These are phyloP conservation scores for Zarea fungicola DNA, from an alignment of 2,329 filamentous ascomycete genomes.

Conservation along the genomic window DNA sequence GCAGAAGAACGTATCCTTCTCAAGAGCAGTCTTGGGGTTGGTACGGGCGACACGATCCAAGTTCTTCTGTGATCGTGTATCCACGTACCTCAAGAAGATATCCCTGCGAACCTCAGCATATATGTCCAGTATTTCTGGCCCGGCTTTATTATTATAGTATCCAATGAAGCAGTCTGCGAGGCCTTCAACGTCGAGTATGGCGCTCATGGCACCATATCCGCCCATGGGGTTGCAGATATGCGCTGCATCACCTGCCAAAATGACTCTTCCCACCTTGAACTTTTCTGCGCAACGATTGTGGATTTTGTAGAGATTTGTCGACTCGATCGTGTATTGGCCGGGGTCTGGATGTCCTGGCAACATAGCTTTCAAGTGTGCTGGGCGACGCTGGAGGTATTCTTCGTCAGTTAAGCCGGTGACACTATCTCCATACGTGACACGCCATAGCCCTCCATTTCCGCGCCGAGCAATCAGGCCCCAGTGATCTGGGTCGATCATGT, in stretches of 20 bases:
- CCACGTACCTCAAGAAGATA: neutral
- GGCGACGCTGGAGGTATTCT: conserved; percentile 18
- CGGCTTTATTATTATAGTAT: neutral
- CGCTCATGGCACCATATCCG: neutral
- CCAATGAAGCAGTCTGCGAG: conserved; percentile 1
- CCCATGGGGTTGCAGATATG: neutral
- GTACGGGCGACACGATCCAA: neutral
- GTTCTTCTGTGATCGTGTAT: neutral
- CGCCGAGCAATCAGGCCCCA: conserved; percentile 49
- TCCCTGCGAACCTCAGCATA: neutral
- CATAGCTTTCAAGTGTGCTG: neutral
- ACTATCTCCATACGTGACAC: conserved; percentile 49
- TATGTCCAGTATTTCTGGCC: neutral
- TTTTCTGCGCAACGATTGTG: neutral
- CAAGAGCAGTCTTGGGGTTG: neutral
- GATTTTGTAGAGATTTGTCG: neutral
- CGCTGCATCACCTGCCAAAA: neutral
- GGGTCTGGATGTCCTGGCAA: conserved; percentile 1
- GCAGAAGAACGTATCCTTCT: neutral
- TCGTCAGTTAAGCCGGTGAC: conserved; percentile 36
- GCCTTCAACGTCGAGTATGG: neutral
- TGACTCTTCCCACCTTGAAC: neutral
- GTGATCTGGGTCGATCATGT: conserved; percentile 47
- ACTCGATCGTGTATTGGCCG: neutral
- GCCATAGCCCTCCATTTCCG: conserved; percentile 43